Evolutionary conservation across 2,329 filamentous ascomycete genomes (phyloP).

Genomic region (Berkeleyomyces rouxiae): DNA sequence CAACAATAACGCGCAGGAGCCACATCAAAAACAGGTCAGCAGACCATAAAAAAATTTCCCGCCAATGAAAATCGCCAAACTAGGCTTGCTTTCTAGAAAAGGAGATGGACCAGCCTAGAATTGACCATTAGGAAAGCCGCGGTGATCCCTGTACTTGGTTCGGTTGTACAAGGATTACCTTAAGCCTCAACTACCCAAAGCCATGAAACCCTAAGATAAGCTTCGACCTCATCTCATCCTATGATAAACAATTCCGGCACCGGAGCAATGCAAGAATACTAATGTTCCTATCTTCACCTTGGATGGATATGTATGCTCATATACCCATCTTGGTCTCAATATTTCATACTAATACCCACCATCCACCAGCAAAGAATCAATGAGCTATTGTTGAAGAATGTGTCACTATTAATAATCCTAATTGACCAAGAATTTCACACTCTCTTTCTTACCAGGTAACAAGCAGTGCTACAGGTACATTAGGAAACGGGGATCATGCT

Average conservation of each 20-base stretch:
- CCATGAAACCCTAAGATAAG: not conserved
- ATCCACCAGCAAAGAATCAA: no score
- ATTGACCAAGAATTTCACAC: no score
- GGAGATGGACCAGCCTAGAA: not conserved
- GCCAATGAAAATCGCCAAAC: not conserved
- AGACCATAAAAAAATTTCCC: constrained; percentile 3
- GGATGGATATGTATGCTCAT: not conserved
- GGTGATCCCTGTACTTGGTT: not conserved
- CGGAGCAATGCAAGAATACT: not conserved
- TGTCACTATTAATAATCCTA: no score
- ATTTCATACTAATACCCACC: not conserved
- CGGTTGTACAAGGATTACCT: not conserved
- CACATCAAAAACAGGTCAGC: not conserved
- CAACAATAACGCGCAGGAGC: not conserved
- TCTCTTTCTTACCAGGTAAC: no score
- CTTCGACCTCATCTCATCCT: not conserved
- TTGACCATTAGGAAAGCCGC: not conserved
- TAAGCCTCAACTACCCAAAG: not conserved
- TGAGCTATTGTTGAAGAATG: no score
- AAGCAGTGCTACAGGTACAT: no score
- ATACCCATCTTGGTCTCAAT: not conserved
- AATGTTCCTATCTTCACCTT: no score
- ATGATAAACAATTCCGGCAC: not conserved
- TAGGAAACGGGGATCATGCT: no score
- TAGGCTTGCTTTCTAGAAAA: not conserved